A percentile compares a stretch with the other conserved stretches of the same genome.
Conservation (phyloP, 805 yeast genomes). For the Wickerhamomyces bisporus region DNA sequence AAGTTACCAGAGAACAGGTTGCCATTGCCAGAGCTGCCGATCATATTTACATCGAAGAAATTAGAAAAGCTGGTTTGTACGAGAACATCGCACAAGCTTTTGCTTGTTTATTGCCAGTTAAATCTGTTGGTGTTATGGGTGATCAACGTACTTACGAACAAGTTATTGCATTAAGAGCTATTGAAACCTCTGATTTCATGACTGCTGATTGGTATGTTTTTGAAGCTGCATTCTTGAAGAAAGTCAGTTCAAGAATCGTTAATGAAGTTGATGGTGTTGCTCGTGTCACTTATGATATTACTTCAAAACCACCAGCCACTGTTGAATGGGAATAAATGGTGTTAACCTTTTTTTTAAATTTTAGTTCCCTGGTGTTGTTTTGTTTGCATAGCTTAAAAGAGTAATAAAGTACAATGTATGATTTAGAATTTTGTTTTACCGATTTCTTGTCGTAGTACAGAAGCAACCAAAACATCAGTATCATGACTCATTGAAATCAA, state of each 20-base stretch:
- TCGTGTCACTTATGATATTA: slow-evolving; percentile 96
- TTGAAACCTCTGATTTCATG: slow-evolving; percentile 97
- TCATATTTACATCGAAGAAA: slow-evolving; percentile 92
- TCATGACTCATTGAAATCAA: slow-evolving; percentile 61
- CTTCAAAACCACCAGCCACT: slow-evolving; percentile 99
- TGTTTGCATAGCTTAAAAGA: neutral
- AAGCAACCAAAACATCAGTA: slow-evolving; percentile 50
- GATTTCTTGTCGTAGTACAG: slow-evolving; percentile 39
- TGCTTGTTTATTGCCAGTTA: slow-evolving; percentile 94
- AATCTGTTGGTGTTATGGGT: slow-evolving; percentile 99
- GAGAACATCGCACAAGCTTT: slow-evolving; percentile 94
- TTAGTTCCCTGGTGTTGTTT: neutral
- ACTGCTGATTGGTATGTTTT: slow-evolving; percentile 99
- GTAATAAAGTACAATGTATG: too few species aligned
- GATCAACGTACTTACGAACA: slow-evolving; percentile 99
- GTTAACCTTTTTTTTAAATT: neutral
- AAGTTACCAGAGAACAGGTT: slow-evolving; percentile 89
- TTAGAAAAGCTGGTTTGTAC: slow-evolving; percentile 88
- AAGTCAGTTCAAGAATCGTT: slow-evolving; percentile 91
- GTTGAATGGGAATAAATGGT: slow-evolving; percentile 98
- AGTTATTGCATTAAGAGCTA: slow-evolving; percentile 97
- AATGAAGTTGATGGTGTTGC: slow-evolving; percentile 99
- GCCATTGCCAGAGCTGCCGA: slow-evolving; percentile 98
- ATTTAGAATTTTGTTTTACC: neutral
- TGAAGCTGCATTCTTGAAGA: slow-evolving; percentile 87